Evolutionary conservation across 1,139 yeast genomes (phyloP).

Genomic region (Saccharomyces hybrid): DNA sequence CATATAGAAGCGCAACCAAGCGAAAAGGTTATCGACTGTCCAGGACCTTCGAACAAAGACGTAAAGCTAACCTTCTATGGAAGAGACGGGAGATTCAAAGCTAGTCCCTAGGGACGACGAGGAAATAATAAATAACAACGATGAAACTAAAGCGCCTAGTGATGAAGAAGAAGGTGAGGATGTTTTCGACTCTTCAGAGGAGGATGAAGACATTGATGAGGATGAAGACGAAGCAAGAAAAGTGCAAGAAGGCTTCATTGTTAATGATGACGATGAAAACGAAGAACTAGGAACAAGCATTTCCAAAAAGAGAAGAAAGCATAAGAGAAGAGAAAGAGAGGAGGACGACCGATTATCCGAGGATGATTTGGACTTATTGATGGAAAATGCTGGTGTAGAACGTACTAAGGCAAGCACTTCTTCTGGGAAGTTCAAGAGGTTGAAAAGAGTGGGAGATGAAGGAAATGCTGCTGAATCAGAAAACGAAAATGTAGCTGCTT

Average conservation of each 20-base stretch:
- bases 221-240: constrained; percentile 68
- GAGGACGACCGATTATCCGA: constrained; percentile 71
- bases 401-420: constrained; percentile 36
- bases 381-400: constrained; percentile 79
- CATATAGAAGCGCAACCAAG: background rate
- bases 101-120: constrained; percentile 22
- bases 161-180: constrained; percentile 42
- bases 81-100: constrained; percentile 1
- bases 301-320: constrained; percentile 40
- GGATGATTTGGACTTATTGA: constrained; percentile 83
- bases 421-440: constrained; percentile 61
- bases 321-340: constrained; percentile 30
- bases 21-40: background rate
- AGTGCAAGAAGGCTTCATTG: constrained; percentile 88
- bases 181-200: constrained; percentile 63
- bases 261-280: constrained; percentile 78
- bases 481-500: constrained; percentile 29
- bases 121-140: constrained; percentile 30
- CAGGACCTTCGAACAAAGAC: background rate
- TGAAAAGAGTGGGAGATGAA: constrained; percentile 56
- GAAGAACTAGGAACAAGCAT: constrained; percentile 39
- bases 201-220: constrained; percentile 67
- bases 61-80: background rate
- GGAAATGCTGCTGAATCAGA: constrained; percentile 17
- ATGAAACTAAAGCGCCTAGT: constrained; percentile 28